These are phyloP conservation scores for Saitozyma sp. DNA, from an alignment of 768 basidiomycete genomes.

Conservation along the genomic window DNA sequence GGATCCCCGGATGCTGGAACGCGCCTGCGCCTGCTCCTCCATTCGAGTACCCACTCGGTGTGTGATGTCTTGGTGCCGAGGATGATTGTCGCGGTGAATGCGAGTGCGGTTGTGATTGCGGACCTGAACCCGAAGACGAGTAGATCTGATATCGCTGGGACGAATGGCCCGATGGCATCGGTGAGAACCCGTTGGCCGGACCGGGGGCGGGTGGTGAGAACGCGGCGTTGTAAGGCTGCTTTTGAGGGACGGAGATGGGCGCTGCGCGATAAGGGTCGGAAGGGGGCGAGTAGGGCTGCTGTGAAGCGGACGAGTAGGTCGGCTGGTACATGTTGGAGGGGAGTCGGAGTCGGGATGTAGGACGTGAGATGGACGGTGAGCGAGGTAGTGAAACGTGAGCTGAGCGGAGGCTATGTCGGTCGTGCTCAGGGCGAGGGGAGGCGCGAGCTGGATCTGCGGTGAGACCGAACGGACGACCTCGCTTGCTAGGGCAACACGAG, in stretches of 20 bases:
- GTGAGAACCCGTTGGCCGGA: conserved; percentile 8
- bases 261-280: conserved; percentile 14
- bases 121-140: not conserved
- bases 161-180: conserved; percentile 8
- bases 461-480: too few species aligned
- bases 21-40: not conserved
- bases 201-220: conserved; percentile 10
- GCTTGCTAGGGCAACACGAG: too few species aligned
- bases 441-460: too few species aligned
- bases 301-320: conserved; percentile 5
- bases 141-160: not conserved
- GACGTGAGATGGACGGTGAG: too few species aligned
- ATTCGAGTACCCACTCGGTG: not conserved
- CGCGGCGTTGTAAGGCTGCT: conserved; percentile 18
- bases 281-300: conserved; percentile 4
- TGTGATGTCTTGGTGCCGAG: not conserved
- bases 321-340: conserved; percentile 18
- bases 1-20: conserved; percentile 2
- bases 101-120: not conserved
- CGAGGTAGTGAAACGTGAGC: too few species aligned
- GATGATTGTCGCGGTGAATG: not conserved
- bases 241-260: conserved; percentile 11
- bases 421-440: too few species aligned
- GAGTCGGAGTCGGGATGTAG: not conserved
- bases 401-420: too few species aligned